Percentiles rank a stretch among this genome's conserved stretches.
These are phyloP conservation scores for Darksidea phi DNA, from an alignment of 495 filamentous ascomycete genomes.

Conservation along the genomic window DNA sequence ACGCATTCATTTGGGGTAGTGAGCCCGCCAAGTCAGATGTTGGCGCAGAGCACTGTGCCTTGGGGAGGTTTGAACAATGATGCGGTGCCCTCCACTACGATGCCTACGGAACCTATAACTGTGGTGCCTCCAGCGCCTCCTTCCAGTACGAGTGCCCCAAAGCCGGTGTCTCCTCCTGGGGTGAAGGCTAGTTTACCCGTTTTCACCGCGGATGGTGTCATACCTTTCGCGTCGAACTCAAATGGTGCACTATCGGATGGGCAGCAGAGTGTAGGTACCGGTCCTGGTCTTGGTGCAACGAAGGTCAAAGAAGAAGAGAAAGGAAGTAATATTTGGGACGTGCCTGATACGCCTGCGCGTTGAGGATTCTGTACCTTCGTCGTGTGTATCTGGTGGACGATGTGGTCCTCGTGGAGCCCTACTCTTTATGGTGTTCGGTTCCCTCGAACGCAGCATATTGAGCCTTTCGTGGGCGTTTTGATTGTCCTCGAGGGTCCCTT, in stretches of 20 bases:
- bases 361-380: background rate
- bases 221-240: conserved; percentile 32
- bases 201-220: conserved; percentile 27
- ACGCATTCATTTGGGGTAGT: background rate
- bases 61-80: too few species aligned
- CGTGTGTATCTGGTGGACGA: too few species aligned
- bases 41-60: too few species aligned
- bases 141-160: background rate
- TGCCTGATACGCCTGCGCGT: conserved; percentile 32
- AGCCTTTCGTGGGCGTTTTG: too few species aligned
- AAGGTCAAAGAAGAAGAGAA: conserved; percentile 3
- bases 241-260: conserved; percentile 7
- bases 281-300: background rate
- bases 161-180: conserved; percentile 21
- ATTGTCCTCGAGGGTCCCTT: too few species aligned
- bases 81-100: background rate
- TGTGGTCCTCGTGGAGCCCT: too few species aligned
- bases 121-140: background rate
- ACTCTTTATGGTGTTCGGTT: too few species aligned
- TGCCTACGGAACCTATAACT: background rate
- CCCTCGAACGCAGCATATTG: too few species aligned
- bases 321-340: conserved; percentile 26
- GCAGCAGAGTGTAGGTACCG: background rate
- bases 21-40: background rate
- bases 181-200: conserved; percentile 26